A percentile compares a stretch with the other conserved stretches of the same genome.
These are phyloP conservation scores for Sporothrix sp. DNA, from an alignment of 2,329 filamentous ascomycete species.

Conservation along the genomic window DNA sequence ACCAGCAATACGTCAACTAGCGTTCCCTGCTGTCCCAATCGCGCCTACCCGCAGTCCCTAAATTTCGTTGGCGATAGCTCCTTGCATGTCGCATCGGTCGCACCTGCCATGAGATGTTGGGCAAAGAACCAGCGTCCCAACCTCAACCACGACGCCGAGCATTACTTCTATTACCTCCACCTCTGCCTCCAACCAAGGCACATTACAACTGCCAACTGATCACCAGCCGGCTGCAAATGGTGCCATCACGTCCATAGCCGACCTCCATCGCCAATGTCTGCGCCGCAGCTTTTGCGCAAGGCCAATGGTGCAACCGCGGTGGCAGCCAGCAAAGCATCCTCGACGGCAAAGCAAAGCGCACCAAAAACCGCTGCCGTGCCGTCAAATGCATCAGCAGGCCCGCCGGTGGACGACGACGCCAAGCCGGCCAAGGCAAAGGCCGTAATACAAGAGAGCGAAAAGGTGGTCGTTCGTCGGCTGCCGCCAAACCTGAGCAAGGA, in stretches of 20 bases:
- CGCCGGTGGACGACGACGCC: slow-evolving; percentile 24
- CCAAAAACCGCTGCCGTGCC: slow-evolving; percentile 16
- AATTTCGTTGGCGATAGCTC: not conserved
- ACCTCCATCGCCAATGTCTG: slow-evolving; percentile 11
- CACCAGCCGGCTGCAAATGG: not conserved
- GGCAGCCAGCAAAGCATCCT: slow-evolving; percentile 21
- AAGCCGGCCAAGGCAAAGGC: slow-evolving; percentile 21
- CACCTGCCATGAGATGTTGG: not conserved
- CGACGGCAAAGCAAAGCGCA: slow-evolving; percentile 16
- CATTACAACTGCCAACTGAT: not conserved
- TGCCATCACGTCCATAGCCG: not conserved
- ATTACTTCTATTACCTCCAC: no score
- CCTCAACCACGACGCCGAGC: no score
- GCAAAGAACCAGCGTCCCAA: no score
- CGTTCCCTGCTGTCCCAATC: not conserved
- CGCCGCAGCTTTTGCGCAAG: slow-evolving; percentile 26
- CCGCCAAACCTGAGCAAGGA: slow-evolving; percentile 73
- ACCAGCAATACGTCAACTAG: slow-evolving; percentile 6
- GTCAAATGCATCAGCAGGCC: slow-evolving; percentile 34
- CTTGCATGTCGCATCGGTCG: not conserved
- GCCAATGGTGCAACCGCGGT: slow-evolving; percentile 46
- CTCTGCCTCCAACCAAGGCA: not conserved
- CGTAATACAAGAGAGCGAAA: slow-evolving; percentile 55
- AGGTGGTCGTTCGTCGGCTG: slow-evolving; percentile 74
- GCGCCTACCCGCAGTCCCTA: not conserved